Percentiles rank a stretch among this genome's conserved stretches.
These are phyloP conservation scores for Suillus spraguei DNA, from an alignment of 768 basidiomycete genomes.

Conservation along the genomic window DNA sequence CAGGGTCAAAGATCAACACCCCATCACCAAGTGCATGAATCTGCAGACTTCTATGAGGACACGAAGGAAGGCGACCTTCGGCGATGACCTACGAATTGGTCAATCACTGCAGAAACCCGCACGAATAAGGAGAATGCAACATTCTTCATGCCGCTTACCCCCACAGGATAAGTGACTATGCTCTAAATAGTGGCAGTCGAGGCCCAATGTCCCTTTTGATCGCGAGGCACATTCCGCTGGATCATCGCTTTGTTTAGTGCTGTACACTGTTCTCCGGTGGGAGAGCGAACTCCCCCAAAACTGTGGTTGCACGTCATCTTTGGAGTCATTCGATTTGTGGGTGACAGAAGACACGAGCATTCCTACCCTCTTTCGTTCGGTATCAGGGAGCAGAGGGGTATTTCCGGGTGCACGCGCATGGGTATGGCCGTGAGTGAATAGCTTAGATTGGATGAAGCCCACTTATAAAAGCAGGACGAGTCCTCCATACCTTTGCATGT, in stretches of 20 bases:
- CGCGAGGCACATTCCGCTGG: background rate
- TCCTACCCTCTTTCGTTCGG: slow-evolving; percentile 4
- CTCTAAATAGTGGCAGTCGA: slow-evolving; percentile 1
- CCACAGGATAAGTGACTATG: background rate
- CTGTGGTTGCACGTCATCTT: background rate
- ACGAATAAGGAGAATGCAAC: background rate
- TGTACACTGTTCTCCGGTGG: background rate
- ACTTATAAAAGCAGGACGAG: slow-evolving; percentile 4
- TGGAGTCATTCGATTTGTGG: background rate
- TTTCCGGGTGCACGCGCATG: background rate
- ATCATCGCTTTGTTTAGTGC: slow-evolving; percentile 1
- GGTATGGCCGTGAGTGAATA: background rate
- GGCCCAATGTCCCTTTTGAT: background rate
- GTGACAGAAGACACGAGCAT: slow-evolving; percentile 1
- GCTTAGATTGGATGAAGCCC: background rate
- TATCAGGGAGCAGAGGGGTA: background rate
- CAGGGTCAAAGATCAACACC: background rate
- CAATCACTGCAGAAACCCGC: background rate
- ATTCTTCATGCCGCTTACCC: background rate
- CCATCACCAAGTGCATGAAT: slow-evolving; percentile 5
- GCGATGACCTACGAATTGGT: slow-evolving; percentile 1
- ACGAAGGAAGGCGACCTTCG: slow-evolving; percentile 1
- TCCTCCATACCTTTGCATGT: background rate
- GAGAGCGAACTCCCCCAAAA: background rate
- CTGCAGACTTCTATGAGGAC: background rate